Conservation (phyloP, 2,329 filamentous ascomycete species). For the Esteya vermicola region DNA sequence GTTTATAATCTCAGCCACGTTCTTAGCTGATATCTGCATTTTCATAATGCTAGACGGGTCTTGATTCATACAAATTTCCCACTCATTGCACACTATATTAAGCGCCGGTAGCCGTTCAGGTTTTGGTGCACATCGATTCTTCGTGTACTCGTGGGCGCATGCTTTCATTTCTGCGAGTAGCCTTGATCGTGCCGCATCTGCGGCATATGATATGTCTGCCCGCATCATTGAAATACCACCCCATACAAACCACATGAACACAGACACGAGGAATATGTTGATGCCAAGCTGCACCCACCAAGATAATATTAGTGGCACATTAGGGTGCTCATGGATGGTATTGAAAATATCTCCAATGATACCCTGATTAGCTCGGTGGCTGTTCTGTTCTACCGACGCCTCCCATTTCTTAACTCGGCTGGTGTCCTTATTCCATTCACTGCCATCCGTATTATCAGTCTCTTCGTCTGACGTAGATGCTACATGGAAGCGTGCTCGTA, state of each 20-base stretch:
- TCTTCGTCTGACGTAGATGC: slow-evolving; percentile 38
- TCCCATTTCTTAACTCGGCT: background rate
- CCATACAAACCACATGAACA: slow-evolving; percentile 52
- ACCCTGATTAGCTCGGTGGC: slow-evolving; percentile 12
- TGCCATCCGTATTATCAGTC: slow-evolving; percentile 14
- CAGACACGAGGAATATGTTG: slow-evolving; percentile 45
- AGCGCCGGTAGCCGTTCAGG: slow-evolving; percentile 58
- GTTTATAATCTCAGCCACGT: slow-evolving; percentile 86
- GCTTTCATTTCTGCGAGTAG: slow-evolving; percentile 58
- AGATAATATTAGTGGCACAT: slow-evolving; percentile 43
- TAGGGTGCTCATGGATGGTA: slow-evolving; percentile 40
- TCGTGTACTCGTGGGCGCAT: slow-evolving; percentile 59
- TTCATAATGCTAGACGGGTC: slow-evolving; percentile 66
- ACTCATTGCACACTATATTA: slow-evolving; percentile 57
- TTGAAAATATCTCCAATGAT: slow-evolving; percentile 31
- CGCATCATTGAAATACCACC: slow-evolving; percentile 55
- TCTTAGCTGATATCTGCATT: slow-evolving; percentile 70
- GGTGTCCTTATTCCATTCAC: no score
- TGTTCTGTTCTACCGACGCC: background rate
- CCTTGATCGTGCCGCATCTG: slow-evolving; percentile 51
- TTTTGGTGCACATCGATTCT: slow-evolving; percentile 57
- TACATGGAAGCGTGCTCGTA: slow-evolving; percentile 29
- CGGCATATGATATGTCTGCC: slow-evolving; percentile 60
- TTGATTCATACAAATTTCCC: slow-evolving; percentile 77
- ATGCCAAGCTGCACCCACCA: slow-evolving; percentile 46